Evolutionary conservation across 306 rosid species (phyloP), one percentile per base, ranked within the genome.

Genomic region (Leucaena leucocephala): DNA sequence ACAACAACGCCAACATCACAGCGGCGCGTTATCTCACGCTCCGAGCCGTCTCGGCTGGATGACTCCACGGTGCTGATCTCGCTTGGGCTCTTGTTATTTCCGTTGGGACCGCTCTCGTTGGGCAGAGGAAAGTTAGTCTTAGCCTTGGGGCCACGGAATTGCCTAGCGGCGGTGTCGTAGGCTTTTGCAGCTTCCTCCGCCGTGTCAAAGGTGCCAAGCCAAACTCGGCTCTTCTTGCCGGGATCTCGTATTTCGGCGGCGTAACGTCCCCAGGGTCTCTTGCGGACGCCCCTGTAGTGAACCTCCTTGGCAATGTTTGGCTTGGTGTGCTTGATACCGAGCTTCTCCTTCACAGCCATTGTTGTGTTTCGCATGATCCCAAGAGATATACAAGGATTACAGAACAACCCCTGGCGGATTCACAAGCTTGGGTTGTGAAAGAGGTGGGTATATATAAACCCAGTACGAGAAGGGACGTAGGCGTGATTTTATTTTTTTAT

Each of bases 161-260:
- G 85, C 8, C 84, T 75, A 12, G 91, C 91, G 61, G 91, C 91
- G 46, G 78, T 11, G 75, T 88, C 91, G 72, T 88, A 88, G 9
- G 91, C 89, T 3, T 64, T 80, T 3, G 91, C 91, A 16, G 91
- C 91, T 72, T 88, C 91, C 38, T 85, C 87, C 59, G 91, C 91
- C 12, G 91, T 88, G 84, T 88, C 89, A 8, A 88, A 88, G 40
- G 91, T 85, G 0, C 91, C 91, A 2, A 88, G 79, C 91, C 91
- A 88, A 52, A 88, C 91, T 2, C 91, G 89, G 68, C 82, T 85
- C 39, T 88, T 88, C 87, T 88, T 88, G 49, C 75, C 80, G 7
- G 91, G 91, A 61, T 88, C 91, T 7, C 91, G 70, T 15, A 88
- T 88, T 74, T 88, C 91, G 33, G 91, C 91, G 48, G 91, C 89